Evolutionary conservation across 805 yeast genomes (phyloP), one percentile per base, ranked within the genome.

Genomic region (Myxozyma neglecta): DNA sequence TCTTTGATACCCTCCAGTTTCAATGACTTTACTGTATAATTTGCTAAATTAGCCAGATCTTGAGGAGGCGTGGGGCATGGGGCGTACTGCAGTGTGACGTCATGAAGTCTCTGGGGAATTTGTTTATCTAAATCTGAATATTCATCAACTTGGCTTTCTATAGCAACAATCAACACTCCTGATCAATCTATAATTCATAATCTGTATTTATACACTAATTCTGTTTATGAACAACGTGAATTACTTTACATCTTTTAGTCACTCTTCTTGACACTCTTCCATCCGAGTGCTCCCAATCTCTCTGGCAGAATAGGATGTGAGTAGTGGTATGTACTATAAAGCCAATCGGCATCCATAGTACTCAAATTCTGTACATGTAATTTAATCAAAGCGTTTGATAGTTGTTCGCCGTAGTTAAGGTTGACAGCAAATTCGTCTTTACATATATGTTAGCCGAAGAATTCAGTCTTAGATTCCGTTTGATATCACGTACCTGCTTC

Each of bases 241-340:
- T 24, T 16, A 13, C 9, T 48, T 34, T 29, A 16, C 35, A 50
- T 29, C n/a, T 34, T 34, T 16, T 37, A 59, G 45, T 66, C 63
- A 2, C 29, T 50, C 58, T 67, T 65, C 53, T 68, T 58, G 34
- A 46, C 56, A 32, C 55, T 51, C 48, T 46, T 39, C 64, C 66
- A 67, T 14, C 85, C 87, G 63, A 94, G 80, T 7, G 96, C 96
- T 50, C 78, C 73, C 69, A 94, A 81, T 79, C 99, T 86, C 79
- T 94, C 98, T 16, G 93, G 85, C 70, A 93, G 76, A 59, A 90
- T 89, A 53, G 99, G 99, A 71, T 94, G 99, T 53, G 93, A 87
- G 75, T 89, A 87, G 72, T 87, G 90, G 76, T 90, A 93, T 48
- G 94, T 86, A 20, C 96, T 88, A 76, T 86, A 94, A 67, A 91